Percentiles rank a stretch among this genome's conserved stretches.
Evolutionary conservation across 2,329 filamentous ascomycete genomes (phyloP).

Genomic region (Alternaria rosae): DNA sequence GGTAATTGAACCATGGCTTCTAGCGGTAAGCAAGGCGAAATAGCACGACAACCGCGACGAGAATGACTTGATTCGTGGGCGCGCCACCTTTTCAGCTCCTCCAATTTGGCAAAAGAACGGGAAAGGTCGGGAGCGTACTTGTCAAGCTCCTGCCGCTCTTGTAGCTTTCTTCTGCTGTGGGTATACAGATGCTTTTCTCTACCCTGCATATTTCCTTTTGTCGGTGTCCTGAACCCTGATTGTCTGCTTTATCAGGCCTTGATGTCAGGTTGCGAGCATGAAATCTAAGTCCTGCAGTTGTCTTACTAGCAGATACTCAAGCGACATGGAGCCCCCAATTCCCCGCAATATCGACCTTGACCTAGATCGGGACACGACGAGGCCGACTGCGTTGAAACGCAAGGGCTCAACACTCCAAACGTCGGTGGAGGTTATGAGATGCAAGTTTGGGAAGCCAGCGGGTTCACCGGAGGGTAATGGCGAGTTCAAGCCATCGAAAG

Average conservation of each 20-base stretch:
- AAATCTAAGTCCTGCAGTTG: conserved; percentile 31
- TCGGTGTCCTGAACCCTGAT: not conserved
- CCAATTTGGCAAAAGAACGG: conserved; percentile 8
- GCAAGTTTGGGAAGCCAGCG: conserved; percentile 36
- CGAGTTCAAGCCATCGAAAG: conserved; percentile 30
- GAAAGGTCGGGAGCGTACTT: conserved; percentile 8
- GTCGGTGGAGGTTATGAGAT: conserved; percentile 41
- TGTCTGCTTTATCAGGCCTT: conserved; percentile 3
- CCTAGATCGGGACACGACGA: conserved; percentile 12
- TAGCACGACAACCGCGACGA: conserved; percentile 8
- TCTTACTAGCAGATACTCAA: conserved; percentile 19
- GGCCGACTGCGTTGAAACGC: conserved; percentile 16
- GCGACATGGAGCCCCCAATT: conserved; percentile 24
- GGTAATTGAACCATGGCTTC: conserved; percentile 16
- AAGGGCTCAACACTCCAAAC: conserved; percentile 40
- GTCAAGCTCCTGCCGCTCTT: conserved; percentile 8
- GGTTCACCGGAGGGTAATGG: conserved; percentile 8
- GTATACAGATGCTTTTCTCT: not conserved
- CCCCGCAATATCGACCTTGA: conserved; percentile 25
- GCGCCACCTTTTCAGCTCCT: conserved; percentile 5
- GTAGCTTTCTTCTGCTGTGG: conserved; percentile 1
- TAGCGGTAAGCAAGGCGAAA: conserved; percentile 19
- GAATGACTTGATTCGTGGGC: conserved; percentile 20
- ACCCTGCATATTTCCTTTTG: conserved; percentile 6
- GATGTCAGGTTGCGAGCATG: conserved; percentile 10